These are phyloP conservation scores for Starmerella floricola DNA, from an alignment of 805 yeast genomes.

Conservation along the genomic window DNA sequence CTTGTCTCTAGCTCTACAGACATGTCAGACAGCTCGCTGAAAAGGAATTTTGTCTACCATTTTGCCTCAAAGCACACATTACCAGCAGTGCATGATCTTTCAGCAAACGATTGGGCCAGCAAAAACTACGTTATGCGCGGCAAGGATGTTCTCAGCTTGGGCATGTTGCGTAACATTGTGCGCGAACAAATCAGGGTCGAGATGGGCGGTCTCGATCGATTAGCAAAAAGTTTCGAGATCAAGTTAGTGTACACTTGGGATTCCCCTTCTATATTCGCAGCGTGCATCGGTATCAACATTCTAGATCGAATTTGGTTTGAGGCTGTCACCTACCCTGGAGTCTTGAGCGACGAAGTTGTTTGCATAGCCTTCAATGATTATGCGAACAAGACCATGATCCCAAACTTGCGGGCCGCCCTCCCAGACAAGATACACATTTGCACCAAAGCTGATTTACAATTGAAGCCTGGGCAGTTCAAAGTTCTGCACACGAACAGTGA, in stretches of 20 bases:
- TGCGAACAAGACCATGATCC: constrained; percentile 12
- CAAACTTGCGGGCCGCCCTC: background rate
- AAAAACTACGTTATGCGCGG: background rate
- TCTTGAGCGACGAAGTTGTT: constrained; percentile 4
- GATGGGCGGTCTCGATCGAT: constrained; percentile 1
- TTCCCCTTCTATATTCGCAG: constrained; percentile 21
- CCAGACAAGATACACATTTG: background rate
- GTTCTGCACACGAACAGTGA: constrained; percentile 22
- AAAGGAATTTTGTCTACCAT: constrained; percentile 9
- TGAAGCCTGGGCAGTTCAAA: background rate
- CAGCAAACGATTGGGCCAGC: background rate
- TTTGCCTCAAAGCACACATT: constrained; percentile 1
- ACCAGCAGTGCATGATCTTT: background rate
- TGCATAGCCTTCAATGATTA: constrained; percentile 19
- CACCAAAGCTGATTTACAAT: constrained; percentile 2
- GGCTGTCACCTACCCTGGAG: constrained; percentile 9
- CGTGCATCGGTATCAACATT: constrained; percentile 6
- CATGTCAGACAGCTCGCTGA: constrained; percentile 12
- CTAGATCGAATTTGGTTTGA: constrained; percentile 17
- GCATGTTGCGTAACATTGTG: constrained; percentile 13
- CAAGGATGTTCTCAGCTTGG: constrained; percentile 9
- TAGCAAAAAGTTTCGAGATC: background rate
- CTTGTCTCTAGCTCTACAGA: background rate
- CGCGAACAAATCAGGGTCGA: constrained; percentile 15
- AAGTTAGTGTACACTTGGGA: constrained; percentile 21